Evolutionary conservation across 1,284 basidiomycete genomes (phyloP).

Genomic region (Pisolithus thermaeus): DNA sequence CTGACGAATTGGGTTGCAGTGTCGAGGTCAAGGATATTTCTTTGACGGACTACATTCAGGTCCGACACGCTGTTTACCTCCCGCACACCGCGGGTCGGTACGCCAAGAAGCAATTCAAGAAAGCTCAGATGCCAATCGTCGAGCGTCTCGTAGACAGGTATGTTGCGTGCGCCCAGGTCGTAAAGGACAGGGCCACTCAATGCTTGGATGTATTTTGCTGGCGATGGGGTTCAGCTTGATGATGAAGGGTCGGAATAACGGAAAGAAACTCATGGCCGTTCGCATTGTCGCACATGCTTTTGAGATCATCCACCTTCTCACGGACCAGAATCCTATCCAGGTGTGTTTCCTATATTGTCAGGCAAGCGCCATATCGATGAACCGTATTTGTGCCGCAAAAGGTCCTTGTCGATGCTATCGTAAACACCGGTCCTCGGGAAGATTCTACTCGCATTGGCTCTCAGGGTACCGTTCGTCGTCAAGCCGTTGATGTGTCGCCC

Average conservation of each 20-base stretch:
- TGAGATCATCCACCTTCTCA: slow-evolving; percentile 99
- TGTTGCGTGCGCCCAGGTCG: slow-evolving; percentile 19
- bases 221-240: slow-evolving; percentile 60
- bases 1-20: slow-evolving; percentile 39
- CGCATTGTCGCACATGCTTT: slow-evolving; percentile 99
- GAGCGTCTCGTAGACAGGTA: slow-evolving; percentile 98
- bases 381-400: slow-evolving; percentile 20
- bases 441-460: slow-evolving; percentile 99
- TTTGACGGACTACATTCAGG: slow-evolving; percentile 98
- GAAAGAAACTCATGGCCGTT: slow-evolving; percentile 99
- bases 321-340: slow-evolving; percentile 99
- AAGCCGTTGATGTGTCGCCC: slow-evolving; percentile 99
- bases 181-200: slow-evolving; percentile 1
- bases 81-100: slow-evolving; percentile 99
- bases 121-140: slow-evolving; percentile 99
- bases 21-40: slow-evolving; percentile 99
- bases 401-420: slow-evolving; percentile 96
- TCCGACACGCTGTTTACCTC: slow-evolving; percentile 96
- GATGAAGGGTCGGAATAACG: slow-evolving; percentile 99
- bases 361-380: slow-evolving; percentile 8
- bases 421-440: slow-evolving; percentile 99
- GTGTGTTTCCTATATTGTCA: slow-evolving; percentile 37
- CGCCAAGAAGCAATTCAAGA: slow-evolving; percentile 99
- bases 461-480: slow-evolving; percentile 98
- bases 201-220: not conserved